Percentiles rank a stretch among this genome's conserved stretches.
Conservation (phyloP, 192 early-diverging fungal genomes). For the Mortierella antarctica region DNA sequence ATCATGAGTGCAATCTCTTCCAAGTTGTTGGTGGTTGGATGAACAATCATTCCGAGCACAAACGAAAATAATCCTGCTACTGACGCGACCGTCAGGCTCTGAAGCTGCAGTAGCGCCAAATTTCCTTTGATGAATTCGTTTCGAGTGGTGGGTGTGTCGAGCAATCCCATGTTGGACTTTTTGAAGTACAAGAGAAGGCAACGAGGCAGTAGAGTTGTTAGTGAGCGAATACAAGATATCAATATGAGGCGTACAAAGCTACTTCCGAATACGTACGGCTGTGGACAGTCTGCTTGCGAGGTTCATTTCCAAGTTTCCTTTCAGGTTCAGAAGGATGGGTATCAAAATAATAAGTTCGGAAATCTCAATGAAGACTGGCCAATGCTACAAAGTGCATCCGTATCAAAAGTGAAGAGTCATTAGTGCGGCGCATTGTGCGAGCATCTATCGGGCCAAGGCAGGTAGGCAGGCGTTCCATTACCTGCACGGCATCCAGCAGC, state of each 20-base stretch:
- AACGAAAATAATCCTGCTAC: conserved; percentile 80
- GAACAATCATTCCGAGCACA: conserved; percentile 62
- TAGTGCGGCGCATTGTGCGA: not conserved
- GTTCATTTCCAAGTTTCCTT: conserved; percentile 95
- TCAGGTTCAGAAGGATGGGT: conserved; percentile 87
- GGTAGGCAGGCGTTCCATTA: conserved; percentile 24
- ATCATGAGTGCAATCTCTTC: conserved; percentile 67
- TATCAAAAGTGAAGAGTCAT: not conserved
- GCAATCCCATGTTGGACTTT: conserved; percentile 72
- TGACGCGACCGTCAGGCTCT: conserved; percentile 75
- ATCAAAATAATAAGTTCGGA: conserved; percentile 88
- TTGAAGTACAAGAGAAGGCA: not conserved
- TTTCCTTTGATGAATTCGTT: conserved; percentile 77
- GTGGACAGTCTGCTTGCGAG: conserved; percentile 89
- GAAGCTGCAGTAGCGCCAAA: conserved; percentile 80
- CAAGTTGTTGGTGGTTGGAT: conserved; percentile 57
- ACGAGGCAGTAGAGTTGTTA: not conserved
- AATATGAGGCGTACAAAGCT: not conserved
- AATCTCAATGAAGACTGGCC: conserved; percentile 73
- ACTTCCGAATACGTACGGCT: conserved; percentile 49
- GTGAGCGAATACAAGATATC: not conserved
- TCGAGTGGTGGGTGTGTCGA: conserved; percentile 63
- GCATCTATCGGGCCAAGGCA: not conserved
- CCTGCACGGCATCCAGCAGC: conserved; percentile 73
- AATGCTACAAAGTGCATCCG: conserved; percentile 57